Percentiles rank a stretch among this genome's conserved stretches.
phyloP scores from a whole-genome alignment of 164 flowering plant species.

The Saururus chinensis region DNA sequence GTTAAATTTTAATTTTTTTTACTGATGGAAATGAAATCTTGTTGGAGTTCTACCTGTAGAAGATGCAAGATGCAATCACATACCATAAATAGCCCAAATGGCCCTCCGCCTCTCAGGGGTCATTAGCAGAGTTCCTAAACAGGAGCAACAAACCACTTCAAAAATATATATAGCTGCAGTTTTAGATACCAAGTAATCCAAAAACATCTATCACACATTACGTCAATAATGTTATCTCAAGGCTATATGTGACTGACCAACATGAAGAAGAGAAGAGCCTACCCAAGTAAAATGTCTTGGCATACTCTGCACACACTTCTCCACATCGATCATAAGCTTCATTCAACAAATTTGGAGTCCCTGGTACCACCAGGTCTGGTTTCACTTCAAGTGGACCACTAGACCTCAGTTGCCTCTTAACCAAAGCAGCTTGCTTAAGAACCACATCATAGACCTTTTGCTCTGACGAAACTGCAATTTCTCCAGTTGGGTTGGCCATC shows the following conservation, averaged over 20 bases:
- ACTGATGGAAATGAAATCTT: neutral
- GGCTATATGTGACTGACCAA: neutral
- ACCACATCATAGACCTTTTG: slow-evolving; percentile 74
- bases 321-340: slow-evolving; percentile 88
- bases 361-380: slow-evolving; percentile 42
- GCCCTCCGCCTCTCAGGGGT: slow-evolving; percentile 75
- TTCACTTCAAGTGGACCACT: slow-evolving; percentile 32
- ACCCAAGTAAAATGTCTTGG: slow-evolving; percentile 94
- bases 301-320: slow-evolving; percentile 90
- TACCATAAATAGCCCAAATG: slow-evolving; percentile 94
- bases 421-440: slow-evolving; percentile 80
- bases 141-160: neutral
- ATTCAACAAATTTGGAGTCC: slow-evolving; percentile 38
- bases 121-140: slow-evolving; percentile 78
- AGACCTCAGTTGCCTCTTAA: slow-evolving; percentile 31
- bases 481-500: slow-evolving; percentile 45
- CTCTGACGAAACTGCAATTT: slow-evolving; percentile 48
- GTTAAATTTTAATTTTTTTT: too few relatives aligned
- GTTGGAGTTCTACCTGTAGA: neutral
- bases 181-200: too few relatives aligned
- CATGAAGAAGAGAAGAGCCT: neutral
- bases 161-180: neutral
- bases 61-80: slow-evolving; percentile 6
- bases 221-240: too few relatives aligned
- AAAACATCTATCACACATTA: too few relatives aligned